Evolutionary conservation across 441 rosid genomes (phyloP), one percentile per base, ranked within the genome.

Genomic region (Bruguiera hainesii): DNA sequence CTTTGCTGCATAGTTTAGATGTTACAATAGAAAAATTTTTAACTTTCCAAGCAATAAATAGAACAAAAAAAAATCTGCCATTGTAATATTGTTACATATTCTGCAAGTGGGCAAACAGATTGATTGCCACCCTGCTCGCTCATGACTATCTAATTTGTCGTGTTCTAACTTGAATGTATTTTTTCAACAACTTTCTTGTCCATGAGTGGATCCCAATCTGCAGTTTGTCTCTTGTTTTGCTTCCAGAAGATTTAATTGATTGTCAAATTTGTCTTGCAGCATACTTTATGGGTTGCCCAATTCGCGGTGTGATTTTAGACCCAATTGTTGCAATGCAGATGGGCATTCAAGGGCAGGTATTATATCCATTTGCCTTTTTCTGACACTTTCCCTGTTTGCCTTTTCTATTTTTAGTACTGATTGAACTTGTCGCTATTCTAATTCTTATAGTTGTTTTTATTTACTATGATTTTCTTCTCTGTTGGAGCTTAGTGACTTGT

Each of bases 331-430:
- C 95, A 11, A 84, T 91, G 90, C 93, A 85, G 80, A 83, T 89
- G 95, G 97, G 97, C 31, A 92, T 89, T 76, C 96, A 89, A 76
- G 97, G 98, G 66, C 98, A 93, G 95, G 96, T 90, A 80, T 67
- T 61, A 9, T 53, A 62, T 42, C 50, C 42, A 52, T 66, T 50
- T 30, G 72, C 67, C 11, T 52, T 67, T 46, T 18, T 37, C 0
- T 48, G 64, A 68, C 56, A 48, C 8, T 75, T 42, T 53, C 28
- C 48, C 29, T 28, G 58, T 8, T 49, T 33, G 23, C 11, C 52
- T 64, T 64, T 53, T 11, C 31, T 20, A 20, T 49, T 71, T 42
- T 52, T 53, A 37, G n/a, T 28, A 66, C 57, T 13, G n/a, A 53
- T 5, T 25, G 42, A 42, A 5, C 31, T 18, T 50, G 61, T n/a